These are phyloP conservation scores for Corallochytrium limacisporum DNA, from an alignment of 78 protist species.

Conservation along the genomic window DNA sequence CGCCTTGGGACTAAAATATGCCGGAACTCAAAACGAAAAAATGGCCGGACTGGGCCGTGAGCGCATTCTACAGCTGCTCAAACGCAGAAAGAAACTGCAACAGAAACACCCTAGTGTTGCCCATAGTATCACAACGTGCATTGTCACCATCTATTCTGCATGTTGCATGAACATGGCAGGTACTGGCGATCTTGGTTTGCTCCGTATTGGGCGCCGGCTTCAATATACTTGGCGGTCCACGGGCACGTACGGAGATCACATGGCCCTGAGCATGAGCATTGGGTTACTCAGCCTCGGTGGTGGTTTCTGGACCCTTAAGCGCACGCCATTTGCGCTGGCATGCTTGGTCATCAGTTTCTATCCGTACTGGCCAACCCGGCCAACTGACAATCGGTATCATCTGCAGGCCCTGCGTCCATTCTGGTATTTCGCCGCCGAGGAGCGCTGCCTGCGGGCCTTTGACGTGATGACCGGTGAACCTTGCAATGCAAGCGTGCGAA, in stretches of 20 bases:
- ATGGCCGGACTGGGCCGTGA: not conserved
- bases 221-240: not conserved
- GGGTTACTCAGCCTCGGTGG: conserved; percentile 64
- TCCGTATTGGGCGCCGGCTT: conserved; percentile 20
- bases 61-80: not conserved
- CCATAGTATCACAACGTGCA: not conserved
- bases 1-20: conserved; percentile 46
- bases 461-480: too few species aligned
- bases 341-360: conserved; percentile 39
- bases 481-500: too few species aligned
- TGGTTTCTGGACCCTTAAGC: conserved; percentile 34
- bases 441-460: too few species aligned
- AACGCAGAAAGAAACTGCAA: too few species aligned
- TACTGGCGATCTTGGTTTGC: conserved; percentile 31
- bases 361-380: conserved; percentile 40
- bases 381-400: conserved; percentile 57
- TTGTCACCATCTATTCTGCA: not conserved
- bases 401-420: conserved; percentile 65
- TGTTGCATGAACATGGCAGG: conserved; percentile 49
- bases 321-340: conserved; percentile 41
- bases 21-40: conserved; percentile 5
- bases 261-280: conserved; percentile 48
- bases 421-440: too few species aligned
- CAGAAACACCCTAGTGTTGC: not conserved
- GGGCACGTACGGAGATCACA: conserved; percentile 53